These are phyloP conservation scores for Suhomyces guaymorum DNA, from an alignment of 1,139 yeast genomes.

Conservation along the genomic window DNA sequence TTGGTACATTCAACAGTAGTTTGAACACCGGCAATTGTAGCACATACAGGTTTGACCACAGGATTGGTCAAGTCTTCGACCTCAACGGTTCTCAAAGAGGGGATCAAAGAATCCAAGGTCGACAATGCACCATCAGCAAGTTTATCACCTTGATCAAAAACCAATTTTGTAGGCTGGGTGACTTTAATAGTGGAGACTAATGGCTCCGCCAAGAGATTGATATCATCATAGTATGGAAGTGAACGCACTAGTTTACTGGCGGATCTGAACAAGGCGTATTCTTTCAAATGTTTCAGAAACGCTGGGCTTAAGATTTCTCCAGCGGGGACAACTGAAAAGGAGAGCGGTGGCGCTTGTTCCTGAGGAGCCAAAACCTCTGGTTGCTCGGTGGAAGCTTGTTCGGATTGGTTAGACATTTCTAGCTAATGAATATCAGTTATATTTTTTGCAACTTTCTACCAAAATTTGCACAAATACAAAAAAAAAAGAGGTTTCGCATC, in stretches of 20 bases:
- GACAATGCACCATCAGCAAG: conserved; percentile 35
- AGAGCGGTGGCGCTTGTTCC: too few species aligned
- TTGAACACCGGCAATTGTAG: conserved; percentile 27
- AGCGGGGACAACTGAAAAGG: not conserved
- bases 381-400: too few species aligned
- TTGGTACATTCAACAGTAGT: conserved; percentile 4
- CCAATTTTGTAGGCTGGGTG: conserved; percentile 28
- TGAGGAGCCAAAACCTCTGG: too few species aligned
- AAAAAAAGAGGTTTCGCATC: not conserved
- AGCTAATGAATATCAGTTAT: not conserved
- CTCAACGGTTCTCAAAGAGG: conserved; percentile 41
- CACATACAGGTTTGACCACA: conserved; percentile 42
- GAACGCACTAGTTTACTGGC: conserved; percentile 20
- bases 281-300: too few species aligned
- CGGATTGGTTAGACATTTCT: not conserved
- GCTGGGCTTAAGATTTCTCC: too few species aligned
- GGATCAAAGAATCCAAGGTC: conserved; percentile 37
- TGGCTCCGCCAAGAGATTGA: too few species aligned
- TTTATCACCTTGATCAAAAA: conserved; percentile 29
- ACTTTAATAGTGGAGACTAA: conserved; percentile 22
- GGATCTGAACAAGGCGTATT: conserved; percentile 28
- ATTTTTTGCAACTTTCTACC: not conserved
- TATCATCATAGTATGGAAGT: conserved; percentile 24
- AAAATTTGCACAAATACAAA: not conserved
- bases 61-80: conserved; percentile 44